Evolutionary conservation across 2,329 filamentous ascomycete genomes (phyloP).

Genomic region (Sporothrix brunneoviolacea): DNA sequence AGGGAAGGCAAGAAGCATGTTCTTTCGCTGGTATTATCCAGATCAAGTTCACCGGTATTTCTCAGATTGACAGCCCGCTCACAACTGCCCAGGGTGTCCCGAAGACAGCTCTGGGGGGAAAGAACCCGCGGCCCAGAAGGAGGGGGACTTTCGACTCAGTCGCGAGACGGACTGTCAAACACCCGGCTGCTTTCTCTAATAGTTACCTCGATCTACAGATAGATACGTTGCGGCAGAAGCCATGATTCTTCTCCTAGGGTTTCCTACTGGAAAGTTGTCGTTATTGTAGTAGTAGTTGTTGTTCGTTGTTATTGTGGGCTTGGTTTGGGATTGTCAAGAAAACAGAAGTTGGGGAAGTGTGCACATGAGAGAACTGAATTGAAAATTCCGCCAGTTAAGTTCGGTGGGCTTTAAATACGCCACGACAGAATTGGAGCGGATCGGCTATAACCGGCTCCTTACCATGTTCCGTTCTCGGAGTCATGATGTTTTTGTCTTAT

Average conservation of each 20-base stretch:
- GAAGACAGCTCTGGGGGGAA: no score
- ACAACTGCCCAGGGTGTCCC: slow-evolving; percentile 1
- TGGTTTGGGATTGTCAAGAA: no score
- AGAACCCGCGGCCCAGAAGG: neutral
- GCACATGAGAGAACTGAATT: no score
- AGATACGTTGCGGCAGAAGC: slow-evolving; percentile 25
- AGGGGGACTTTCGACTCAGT: no score
- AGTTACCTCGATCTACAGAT: slow-evolving; percentile 40
- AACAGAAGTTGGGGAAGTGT: no score
- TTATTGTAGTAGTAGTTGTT: neutral
- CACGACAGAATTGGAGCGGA: no score
- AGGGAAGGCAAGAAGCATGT: slow-evolving; percentile 63
- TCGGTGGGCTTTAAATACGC: no score
- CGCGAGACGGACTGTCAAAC: slow-evolving; percentile 32
- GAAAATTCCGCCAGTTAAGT: no score
- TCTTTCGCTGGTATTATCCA: slow-evolving; percentile 59
- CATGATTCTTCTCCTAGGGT: slow-evolving; percentile 17
- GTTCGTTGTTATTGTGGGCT: no score
- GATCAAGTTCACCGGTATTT: slow-evolving; percentile 79
- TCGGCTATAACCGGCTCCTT: no score
- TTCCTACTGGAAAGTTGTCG: slow-evolving; percentile 4
- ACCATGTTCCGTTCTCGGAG: no score
- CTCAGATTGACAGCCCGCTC: slow-evolving; percentile 49
- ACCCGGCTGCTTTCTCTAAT: slow-evolving; percentile 42
- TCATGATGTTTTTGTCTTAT: no score